phyloP scores from a whole-genome alignment of 2,329 filamentous ascomycete genomes.

The Trichothecium roseum region DNA sequence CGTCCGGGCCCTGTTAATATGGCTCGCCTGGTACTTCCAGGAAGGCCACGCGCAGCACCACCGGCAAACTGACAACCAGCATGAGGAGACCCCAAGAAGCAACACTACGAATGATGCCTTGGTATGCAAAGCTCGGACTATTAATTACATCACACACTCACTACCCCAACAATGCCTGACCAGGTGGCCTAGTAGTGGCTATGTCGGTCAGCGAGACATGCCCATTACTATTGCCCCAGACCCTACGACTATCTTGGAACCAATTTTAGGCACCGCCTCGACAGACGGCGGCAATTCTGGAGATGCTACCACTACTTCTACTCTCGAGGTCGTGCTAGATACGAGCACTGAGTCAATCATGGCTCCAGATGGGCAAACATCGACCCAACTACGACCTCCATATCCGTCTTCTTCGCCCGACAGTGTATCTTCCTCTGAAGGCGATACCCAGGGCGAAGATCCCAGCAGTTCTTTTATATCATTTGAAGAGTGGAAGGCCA shows the following conservation, averaged over 20 bases:
- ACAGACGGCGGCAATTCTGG: conserved; percentile 4
- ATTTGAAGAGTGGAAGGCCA: conserved; percentile 96
- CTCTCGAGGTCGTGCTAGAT: background rate
- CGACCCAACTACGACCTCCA: too few relatives aligned
- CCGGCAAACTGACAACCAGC: background rate
- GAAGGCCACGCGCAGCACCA: background rate
- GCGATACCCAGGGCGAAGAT: conserved; percentile 8
- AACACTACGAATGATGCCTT: background rate
- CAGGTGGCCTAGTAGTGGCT: conserved; percentile 41
- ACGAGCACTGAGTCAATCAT: background rate
- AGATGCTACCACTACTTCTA: background rate
- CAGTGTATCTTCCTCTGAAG: conserved; percentile 3
- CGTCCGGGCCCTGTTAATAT: background rate
- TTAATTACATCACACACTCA: conserved; percentile 75
- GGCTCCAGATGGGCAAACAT: background rate
- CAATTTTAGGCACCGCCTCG: background rate
- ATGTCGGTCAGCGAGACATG: conserved; percentile 3
- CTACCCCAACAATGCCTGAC: conserved; percentile 67
- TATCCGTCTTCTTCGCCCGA: too few relatives aligned
- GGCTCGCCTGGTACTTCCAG: background rate
- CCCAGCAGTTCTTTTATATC: conserved; percentile 56
- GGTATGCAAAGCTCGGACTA: conserved; percentile 48
- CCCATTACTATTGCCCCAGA: too few relatives aligned
- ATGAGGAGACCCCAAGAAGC: too few relatives aligned
- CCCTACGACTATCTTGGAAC: conserved; percentile 1